phyloP scores from a whole-genome alignment of 108 stramenopile species.

The Nannochloropsis granulata region DNA sequence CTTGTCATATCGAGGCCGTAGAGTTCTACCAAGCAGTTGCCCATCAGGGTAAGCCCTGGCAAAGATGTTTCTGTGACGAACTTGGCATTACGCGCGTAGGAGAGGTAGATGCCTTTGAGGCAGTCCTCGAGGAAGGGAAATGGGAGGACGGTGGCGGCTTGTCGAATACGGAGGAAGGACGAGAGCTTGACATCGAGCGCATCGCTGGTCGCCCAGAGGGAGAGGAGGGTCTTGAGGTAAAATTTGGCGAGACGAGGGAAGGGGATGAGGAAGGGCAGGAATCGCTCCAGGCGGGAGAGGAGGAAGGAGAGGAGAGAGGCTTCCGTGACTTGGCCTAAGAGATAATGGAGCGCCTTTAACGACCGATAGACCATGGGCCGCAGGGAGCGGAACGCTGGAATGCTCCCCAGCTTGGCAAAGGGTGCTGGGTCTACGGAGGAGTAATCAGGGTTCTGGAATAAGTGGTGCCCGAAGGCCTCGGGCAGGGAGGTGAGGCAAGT shows the following conservation, averaged over 20 bases:
- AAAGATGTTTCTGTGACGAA: conserved; percentile 39
- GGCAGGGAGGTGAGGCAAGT: background rate
- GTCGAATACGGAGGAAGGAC: conserved; percentile 78
- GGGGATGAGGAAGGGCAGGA: conserved; percentile 60
- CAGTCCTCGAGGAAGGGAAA: conserved; percentile 78
- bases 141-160: conserved; percentile 72
- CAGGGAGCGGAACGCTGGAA: background rate
- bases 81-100: conserved; percentile 77
- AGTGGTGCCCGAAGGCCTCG: background rate
- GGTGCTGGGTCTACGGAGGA: background rate
- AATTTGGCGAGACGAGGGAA: conserved; percentile 56
- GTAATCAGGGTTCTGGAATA: background rate
- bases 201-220: conserved; percentile 44
- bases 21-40: conserved; percentile 82
- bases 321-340: conserved; percentile 8
- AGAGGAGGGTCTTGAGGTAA: conserved; percentile 52
- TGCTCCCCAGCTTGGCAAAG: background rate
- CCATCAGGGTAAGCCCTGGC: conserved; percentile 74
- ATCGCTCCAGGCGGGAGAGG: conserved; percentile 20
- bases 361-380: background rate
- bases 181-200: conserved; percentile 51
- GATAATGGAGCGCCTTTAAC: conserved; percentile 6
- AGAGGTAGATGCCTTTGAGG: conserved; percentile 73
- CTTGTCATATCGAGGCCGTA: conserved; percentile 75
- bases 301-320: conserved; percentile 4